These are phyloP conservation scores for Rubia tinctorum DNA, from an alignment of 305 asterid genomes.

Conservation along the genomic window DNA sequence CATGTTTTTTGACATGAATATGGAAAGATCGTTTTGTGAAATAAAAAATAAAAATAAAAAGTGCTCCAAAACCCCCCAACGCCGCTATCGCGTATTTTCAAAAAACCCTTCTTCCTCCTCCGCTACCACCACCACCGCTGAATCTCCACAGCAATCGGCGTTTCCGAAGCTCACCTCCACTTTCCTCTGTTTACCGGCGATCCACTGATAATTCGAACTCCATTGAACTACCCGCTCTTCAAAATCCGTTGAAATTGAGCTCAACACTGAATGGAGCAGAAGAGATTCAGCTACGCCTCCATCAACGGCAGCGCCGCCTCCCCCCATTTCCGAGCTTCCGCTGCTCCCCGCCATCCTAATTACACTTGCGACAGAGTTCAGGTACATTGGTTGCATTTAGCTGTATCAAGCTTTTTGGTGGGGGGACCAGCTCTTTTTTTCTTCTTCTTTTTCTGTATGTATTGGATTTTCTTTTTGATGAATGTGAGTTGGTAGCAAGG, in stretches of 20 bases:
- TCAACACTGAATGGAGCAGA: constrained; percentile 37
- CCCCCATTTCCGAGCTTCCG: constrained; percentile 12
- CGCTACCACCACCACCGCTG: not conserved
- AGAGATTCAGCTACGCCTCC: constrained; percentile 34
- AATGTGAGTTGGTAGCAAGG: not conserved
- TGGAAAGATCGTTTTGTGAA: too few species aligned
- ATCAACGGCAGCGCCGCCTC: constrained; percentile 36
- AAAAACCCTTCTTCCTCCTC: not conserved
- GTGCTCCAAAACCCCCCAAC: not conserved
- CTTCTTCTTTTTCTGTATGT: constrained; percentile 1
- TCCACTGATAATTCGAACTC: not conserved
- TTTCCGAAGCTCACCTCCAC: not conserved
- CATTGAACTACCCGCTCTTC: not conserved
- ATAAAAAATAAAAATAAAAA: too few species aligned
- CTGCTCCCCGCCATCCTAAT: constrained; percentile 33
- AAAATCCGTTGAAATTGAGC: not conserved
- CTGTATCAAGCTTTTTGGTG: not conserved
- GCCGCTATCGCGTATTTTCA: not conserved
- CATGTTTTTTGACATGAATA: too few species aligned
- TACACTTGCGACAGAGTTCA: constrained; percentile 38
- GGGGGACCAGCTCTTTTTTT: not conserved
- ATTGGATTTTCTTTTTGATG: not conserved
- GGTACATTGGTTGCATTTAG: constrained; percentile 18
- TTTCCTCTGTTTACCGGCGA: not conserved
- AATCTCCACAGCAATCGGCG: not conserved